Evolutionary conservation across 2,329 filamentous ascomycete species (phyloP).

Genomic region (Dothistroma septosporum): DNA sequence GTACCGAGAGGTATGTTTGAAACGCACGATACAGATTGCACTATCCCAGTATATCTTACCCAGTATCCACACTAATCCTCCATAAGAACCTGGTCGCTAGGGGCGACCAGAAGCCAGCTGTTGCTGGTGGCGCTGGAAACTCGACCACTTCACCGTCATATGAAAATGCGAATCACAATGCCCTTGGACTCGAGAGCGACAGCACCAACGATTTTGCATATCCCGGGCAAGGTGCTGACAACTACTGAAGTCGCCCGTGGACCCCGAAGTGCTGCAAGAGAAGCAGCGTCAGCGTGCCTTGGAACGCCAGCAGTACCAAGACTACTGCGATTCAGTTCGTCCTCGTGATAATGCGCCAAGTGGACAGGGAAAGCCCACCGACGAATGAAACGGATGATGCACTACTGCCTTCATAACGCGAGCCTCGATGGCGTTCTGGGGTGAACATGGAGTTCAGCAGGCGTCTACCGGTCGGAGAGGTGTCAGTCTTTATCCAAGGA

Average conservation of each 20-base stretch:
- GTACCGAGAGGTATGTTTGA: conserved; percentile 84
- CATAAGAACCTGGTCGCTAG: conserved; percentile 72
- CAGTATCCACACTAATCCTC: conserved; percentile 13
- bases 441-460: not conserved
- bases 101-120: conserved; percentile 55
- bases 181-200: conserved; percentile 44
- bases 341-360: not conserved
- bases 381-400: not conserved
- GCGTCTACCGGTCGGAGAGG: not conserved
- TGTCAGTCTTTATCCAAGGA: not conserved
- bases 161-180: conserved; percentile 39
- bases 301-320: not conserved
- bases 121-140: conserved; percentile 32
- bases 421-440: not conserved
- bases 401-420: not conserved
- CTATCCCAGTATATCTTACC: conserved; percentile 20
- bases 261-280: not conserved
- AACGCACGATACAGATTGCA: not conserved
- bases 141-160: conserved; percentile 29
- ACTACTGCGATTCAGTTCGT: not conserved
- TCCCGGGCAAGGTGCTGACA: conserved; percentile 9
- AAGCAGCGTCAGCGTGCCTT: not conserved
- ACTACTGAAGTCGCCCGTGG: conserved; percentile 9
- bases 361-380: not conserved
- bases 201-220: conserved; percentile 39